phyloP scores from a whole-genome alignment of 345 rosid species.

The Populus euphratica region DNA sequence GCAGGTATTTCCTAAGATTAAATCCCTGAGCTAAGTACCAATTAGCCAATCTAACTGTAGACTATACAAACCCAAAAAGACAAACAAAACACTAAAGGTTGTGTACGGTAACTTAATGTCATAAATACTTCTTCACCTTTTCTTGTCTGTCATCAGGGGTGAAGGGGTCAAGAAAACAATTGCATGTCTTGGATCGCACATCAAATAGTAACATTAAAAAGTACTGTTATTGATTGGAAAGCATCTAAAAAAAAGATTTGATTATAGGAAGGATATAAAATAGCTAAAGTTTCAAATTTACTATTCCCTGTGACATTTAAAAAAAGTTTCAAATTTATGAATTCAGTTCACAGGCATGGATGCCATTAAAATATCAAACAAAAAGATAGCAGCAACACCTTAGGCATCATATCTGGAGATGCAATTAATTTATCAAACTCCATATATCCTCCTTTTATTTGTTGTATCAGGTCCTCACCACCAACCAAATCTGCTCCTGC shows the following conservation, averaged over 20 bases:
- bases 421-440: constrained; percentile 97
- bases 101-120: not conserved
- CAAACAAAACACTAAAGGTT: not conserved
- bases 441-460: constrained; percentile 92
- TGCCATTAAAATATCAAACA: not conserved
- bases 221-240: not conserved
- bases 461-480: constrained; percentile 88
- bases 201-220: not conserved
- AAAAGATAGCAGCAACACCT: constrained; percentile 52
- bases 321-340: not conserved
- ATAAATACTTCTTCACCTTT: no score
- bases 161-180: not conserved
- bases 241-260: not conserved
- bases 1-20: not conserved
- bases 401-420: constrained; percentile 98
- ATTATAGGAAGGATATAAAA: no score
- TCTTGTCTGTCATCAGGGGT: not conserved
- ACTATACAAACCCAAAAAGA: not conserved
- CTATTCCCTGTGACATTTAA: not conserved
- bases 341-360: not conserved
- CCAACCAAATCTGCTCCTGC: constrained; percentile 99
- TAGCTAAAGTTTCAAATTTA: not conserved
- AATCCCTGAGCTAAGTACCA: not conserved
- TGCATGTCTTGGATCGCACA: not conserved
- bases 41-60: not conserved